Conservation (phyloP, 192 early-diverging fungal species). For the Linnemannia elongata region DNA sequence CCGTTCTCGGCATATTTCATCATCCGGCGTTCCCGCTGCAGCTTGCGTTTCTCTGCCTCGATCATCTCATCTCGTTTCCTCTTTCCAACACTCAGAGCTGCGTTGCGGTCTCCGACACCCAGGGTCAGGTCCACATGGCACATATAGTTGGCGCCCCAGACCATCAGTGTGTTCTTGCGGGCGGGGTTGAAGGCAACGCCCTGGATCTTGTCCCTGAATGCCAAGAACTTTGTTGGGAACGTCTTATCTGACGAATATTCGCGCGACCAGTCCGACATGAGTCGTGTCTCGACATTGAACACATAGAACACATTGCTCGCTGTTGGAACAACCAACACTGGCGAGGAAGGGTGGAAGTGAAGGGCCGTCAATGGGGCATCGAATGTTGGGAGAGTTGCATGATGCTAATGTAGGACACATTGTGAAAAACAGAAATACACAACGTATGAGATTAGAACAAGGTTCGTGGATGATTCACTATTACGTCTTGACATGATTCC, state of each 20-base stretch:
- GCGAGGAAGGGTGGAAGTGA: slow-evolving; percentile 71
- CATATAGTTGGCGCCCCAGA: slow-evolving; percentile 80
- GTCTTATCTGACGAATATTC: slow-evolving; percentile 69
- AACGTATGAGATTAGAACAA: background rate
- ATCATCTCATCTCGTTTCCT: slow-evolving; percentile 68
- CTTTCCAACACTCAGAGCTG: slow-evolving; percentile 70
- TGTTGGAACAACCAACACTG: slow-evolving; percentile 71
- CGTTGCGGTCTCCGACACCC: slow-evolving; percentile 66
- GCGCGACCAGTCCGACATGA: slow-evolving; percentile 87
- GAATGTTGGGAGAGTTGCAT: slow-evolving; percentile 74
- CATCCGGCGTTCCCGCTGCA: slow-evolving; percentile 61
- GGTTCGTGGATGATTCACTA: background rate
- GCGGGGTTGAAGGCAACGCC: slow-evolving; percentile 81
- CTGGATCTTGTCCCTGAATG: slow-evolving; percentile 76
- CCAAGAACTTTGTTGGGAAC: slow-evolving; percentile 76
- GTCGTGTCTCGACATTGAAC: slow-evolving; percentile 77
- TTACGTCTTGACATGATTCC: slow-evolving; percentile 9
- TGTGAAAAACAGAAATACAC: background rate
- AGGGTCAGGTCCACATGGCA: slow-evolving; percentile 79
- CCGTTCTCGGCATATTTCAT: slow-evolving; percentile 56
- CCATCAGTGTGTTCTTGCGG: slow-evolving; percentile 70
- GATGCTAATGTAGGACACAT: slow-evolving; percentile 60
- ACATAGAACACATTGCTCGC: slow-evolving; percentile 83
- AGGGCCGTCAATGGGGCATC: slow-evolving; percentile 74
- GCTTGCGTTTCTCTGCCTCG: slow-evolving; percentile 55